These are phyloP conservation scores for Primulina eburnea DNA, from an alignment of 257 asterid genomes.

Conservation along the genomic window DNA sequence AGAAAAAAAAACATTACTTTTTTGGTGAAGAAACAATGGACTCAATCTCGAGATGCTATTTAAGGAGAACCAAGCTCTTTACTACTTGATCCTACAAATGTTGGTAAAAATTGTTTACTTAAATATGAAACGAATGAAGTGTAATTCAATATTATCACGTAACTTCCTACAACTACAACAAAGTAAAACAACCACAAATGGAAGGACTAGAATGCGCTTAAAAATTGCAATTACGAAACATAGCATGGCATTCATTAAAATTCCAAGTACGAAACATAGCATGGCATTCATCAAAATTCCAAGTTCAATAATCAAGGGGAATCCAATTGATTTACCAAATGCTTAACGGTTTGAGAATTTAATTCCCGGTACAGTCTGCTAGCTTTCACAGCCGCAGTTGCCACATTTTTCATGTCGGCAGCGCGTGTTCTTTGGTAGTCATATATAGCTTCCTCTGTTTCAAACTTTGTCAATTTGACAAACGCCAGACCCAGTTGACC, in stretches of 20 bases:
- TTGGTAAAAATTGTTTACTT: no score
- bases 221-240: no score
- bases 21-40: no score
- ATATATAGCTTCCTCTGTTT: constrained; percentile 19
- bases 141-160: no score
- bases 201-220: no score
- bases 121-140: no score
- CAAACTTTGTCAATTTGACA: constrained; percentile 91
- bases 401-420: constrained; percentile 87
- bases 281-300: not conserved
- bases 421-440: constrained; percentile 62
- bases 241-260: not conserved
- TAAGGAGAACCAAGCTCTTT: no score
- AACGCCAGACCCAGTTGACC: constrained; percentile 92
- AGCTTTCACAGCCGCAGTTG: constrained; percentile 94
- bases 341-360: constrained; percentile 91
- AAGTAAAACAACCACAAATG: no score
- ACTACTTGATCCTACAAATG: no score
- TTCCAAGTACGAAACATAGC: not conserved
- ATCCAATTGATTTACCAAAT: constrained; percentile 54
- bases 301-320: constrained; percentile 12
- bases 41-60: no score
- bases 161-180: no score
- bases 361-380: constrained; percentile 91
- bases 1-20: not conserved